Evolutionary conservation across 371 early-diverging fungal genomes (phyloP).

Genomic region (Smittium culicis): DNA sequence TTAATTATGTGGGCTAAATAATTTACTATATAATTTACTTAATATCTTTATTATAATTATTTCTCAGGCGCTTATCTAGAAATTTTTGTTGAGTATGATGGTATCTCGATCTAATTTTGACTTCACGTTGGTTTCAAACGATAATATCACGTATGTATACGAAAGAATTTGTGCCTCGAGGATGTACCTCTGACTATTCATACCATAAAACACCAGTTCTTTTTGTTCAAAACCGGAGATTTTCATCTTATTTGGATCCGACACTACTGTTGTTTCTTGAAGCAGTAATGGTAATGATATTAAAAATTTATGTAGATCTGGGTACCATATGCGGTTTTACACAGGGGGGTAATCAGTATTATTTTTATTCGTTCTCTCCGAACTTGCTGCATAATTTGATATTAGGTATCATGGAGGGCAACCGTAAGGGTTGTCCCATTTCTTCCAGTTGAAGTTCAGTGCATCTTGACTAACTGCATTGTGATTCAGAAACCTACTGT

Average conservation of each 20-base stretch:
- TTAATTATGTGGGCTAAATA: not conserved
- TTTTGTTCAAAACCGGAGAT: not conserved
- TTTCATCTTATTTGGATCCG: not conserved
- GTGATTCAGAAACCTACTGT: constrained; percentile 20
- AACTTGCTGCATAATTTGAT: constrained; percentile 16
- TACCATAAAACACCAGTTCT: not conserved
- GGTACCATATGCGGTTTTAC: not conserved
- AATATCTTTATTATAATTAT: not conserved
- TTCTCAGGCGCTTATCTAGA: not conserved
- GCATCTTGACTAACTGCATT: constrained; percentile 21
- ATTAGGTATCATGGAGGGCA: constrained; percentile 23
- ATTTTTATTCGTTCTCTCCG: constrained; percentile 4
- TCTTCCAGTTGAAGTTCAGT: constrained; percentile 20
- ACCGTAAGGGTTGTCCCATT: constrained; percentile 12
- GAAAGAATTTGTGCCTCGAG: not conserved
- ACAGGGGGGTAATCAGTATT: constrained; percentile 8
- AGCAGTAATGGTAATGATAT: not conserved
- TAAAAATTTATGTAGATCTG: not conserved
- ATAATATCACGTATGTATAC: not conserved
- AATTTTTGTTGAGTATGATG: not conserved
- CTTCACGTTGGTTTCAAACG: not conserved
- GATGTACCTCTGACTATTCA: not conserved
- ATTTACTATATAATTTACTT: not conserved
- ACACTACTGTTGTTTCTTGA: not conserved
- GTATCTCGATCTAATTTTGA: not conserved